Base-by-base conservation (phyloP, 1,139 yeast genomes). In the Pichia sorboxylosa region DNA sequence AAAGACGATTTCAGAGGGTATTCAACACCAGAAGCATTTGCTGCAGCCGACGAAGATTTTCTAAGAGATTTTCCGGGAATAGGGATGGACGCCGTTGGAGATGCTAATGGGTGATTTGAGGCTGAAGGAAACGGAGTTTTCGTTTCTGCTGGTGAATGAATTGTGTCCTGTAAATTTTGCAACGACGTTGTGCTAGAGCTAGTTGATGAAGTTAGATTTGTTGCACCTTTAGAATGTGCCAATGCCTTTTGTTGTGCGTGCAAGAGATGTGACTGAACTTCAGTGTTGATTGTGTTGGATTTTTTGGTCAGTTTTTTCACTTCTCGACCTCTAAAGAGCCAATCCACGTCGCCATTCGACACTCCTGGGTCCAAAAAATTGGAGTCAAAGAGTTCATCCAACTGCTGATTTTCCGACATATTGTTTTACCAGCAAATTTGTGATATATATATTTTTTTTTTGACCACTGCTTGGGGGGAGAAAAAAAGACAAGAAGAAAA, bases 311-410 rank as follows among this genome's bases (percentile, higher is more conserved):
- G 51, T 41, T 69, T 70, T 57, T 75, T 71, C 36, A 61, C 55
- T 17, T 73, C 69, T 46, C 69, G 73, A 17, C 78, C 82, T 40
- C 84, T 57, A 45, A 77, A 75, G 17, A 77, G 55, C 87, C 87
- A 78, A 46, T 77, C 85, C 10, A 78, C 83, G 47, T 78, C 85
- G 26, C 78, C 78, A 47, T 76, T 74, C 31, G 79, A 62, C 5
- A 75, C 82, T 4, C 82, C 82, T 11, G 56, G 55, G 20, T 49
- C 52, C 20, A 47, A 41, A 21, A 51, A 47, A 6, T 30, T 31
- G 3, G 30, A 28, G n/a, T 21, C 16, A 11, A 18, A 21, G 7
- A 17, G 27, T 7, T 32, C 35, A 8, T 23, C 24, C 6, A 28
- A 16, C n/a, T 28, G 25, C 3, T 16, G 18, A 15, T 28, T 20